Evolutionary conservation across 1,139 yeast species (phyloP).

Genomic region (Debaryomyces subglobosus): DNA sequence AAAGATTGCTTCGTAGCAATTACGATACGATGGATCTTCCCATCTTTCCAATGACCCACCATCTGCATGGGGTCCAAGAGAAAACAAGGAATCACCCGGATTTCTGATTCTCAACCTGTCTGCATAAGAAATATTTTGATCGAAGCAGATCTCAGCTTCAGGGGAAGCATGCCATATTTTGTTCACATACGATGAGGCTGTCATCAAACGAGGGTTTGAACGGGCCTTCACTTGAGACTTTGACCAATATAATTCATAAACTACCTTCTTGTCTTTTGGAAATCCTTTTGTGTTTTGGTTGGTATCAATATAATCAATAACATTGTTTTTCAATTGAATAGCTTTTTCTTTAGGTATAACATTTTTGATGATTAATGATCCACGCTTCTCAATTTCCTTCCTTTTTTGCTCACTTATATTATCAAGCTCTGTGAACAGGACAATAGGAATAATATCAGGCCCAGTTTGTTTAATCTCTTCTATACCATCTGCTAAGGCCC

Average conservation of each 20-base stretch:
- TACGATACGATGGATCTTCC: constrained; percentile 44
- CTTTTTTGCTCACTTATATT: constrained; percentile 13
- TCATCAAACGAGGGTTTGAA: constrained; percentile 39
- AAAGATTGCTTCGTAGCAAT: constrained; percentile 39
- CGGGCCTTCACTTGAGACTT: constrained; percentile 45
- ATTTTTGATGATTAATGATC: constrained; percentile 31
- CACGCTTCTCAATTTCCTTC: constrained; percentile 20
- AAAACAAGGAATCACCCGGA: constrained; percentile 37
- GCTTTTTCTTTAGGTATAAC: constrained; percentile 33
- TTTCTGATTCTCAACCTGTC: constrained; percentile 48
- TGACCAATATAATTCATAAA: constrained; percentile 34
- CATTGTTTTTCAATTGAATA: constrained; percentile 20
- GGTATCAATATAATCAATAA: constrained; percentile 20
- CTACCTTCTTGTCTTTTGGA: constrained; percentile 27
- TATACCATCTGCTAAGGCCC: constrained; percentile 23
- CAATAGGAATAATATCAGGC: constrained; percentile 20
- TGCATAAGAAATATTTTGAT: constrained; percentile 38
- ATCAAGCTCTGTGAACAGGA: constrained; percentile 18
- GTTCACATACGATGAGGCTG: constrained; percentile 31
- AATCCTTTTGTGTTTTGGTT: constrained; percentile 20
- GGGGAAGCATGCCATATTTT: constrained; percentile 35
- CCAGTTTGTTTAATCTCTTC: constrained; percentile 22
- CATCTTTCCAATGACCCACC: constrained; percentile 52
- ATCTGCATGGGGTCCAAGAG: constrained; percentile 43
- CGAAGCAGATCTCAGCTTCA: constrained; percentile 19